Evolutionary conservation across 192 early-diverging fungal species (phyloP), one percentile per base, ranked within the genome.

Genomic region (Umbelopsis isabellina): DNA sequence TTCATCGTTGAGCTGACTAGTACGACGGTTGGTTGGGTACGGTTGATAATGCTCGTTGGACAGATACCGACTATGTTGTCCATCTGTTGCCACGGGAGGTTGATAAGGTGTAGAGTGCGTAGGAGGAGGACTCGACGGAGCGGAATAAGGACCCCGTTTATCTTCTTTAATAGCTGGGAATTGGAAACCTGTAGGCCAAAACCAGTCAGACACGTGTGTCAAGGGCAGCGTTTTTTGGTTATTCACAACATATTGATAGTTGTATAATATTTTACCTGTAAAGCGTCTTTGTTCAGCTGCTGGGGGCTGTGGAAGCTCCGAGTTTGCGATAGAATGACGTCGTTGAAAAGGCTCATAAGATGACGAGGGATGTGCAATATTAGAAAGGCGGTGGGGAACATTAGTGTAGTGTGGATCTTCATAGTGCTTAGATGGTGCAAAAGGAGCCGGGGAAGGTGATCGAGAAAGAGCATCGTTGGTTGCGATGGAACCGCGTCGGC

Each of bases 251-350:
- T 30, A 30, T 30, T 2, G 27, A 30, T 30, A 30, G 1, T 30
- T 30, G 27, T 30, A 30, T 49, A 44, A 46, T 4, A 46, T 68
- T 15, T 68, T 52, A 69, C 47, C 47, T 41, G 44, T 27, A 13
- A 35, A 61, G 5, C 55, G 55, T 35, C 55, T 61, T 15, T 35
- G 11, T 16, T 61, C 55, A 2, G 55, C 18, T 15, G 44, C 8
- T 12, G 41, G 37, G 16, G 70, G 33, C n/a, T 71, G 47, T 20
- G 37, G 33, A 44, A 49, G 44, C 35, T 75, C 74, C 12, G 71
- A 72, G 13, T 72, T 73, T 4, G 79, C 79, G 47, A 80, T 80
- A 4, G 79, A 80, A 33, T 80, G 79, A 41, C 79, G 66, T 44
- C 79, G 55, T 46, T 79, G 74, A 21, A 72, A 79, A 45, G 78